These are phyloP conservation scores for Ricinus communis DNA, from an alignment of 345 rosid species.

Conservation along the genomic window DNA sequence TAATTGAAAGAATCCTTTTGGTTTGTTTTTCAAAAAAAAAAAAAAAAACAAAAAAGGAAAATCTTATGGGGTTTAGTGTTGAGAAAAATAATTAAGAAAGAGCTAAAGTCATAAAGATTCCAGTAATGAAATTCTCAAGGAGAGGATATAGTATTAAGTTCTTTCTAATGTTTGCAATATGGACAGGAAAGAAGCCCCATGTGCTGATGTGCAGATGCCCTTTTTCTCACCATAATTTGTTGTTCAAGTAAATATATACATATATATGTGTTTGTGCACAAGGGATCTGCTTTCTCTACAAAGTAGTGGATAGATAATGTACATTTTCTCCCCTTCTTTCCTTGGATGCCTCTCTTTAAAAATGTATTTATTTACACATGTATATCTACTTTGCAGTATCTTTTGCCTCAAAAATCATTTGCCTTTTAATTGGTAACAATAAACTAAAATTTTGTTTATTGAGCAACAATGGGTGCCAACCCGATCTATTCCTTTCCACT, in stretches of 20 bases:
- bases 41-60: background rate
- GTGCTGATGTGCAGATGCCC: conserved; percentile 30
- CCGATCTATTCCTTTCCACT: conserved; percentile 17
- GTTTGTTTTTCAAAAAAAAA: conserved; percentile 1
- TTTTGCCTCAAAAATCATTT: conserved; percentile 26
- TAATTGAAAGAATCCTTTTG: conserved; percentile 17
- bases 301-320: conserved; percentile 25
- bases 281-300: conserved; percentile 20
- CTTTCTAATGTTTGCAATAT: conserved; percentile 8
- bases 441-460: conserved; percentile 6
- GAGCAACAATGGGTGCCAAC: conserved; percentile 21
- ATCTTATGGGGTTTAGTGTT: background rate
- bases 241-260: background rate
- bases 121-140: conserved; percentile 7
- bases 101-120: conserved; percentile 22
- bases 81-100: background rate
- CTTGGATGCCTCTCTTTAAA: conserved; percentile 32
- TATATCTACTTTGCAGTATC: conserved; percentile 21
- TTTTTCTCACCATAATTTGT: conserved; percentile 20
- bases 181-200: conserved; percentile 25
- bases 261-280: background rate
- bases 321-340: conserved; percentile 20
- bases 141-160: conserved; percentile 24
- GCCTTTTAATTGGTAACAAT: conserved; percentile 23
- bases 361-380: background rate